Conservation (phyloP, 2,329 filamentous ascomycete species). For the Blastomyces silverae region DNA sequence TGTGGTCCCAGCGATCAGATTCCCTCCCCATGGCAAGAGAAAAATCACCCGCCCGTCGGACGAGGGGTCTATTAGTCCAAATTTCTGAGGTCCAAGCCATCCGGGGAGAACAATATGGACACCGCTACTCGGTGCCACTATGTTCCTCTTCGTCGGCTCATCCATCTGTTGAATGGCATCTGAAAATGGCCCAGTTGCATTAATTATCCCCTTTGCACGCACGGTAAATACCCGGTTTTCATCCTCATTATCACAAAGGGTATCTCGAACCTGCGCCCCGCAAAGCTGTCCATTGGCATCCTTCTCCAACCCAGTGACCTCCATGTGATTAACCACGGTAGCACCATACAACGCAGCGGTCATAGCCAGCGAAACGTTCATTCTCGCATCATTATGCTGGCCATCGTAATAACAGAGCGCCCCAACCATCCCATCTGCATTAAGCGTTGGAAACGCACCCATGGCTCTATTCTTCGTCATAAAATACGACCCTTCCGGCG, state of each 20-base stretch:
- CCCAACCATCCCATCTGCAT: conserved; percentile 62
- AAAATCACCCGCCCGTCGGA: conserved; percentile 74
- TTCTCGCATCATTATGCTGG: conserved; percentile 70
- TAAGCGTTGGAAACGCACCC: conserved; percentile 71
- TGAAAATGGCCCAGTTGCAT: conserved; percentile 71
- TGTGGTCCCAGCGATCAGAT: conserved; percentile 71
- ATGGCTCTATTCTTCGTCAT: conserved; percentile 69
- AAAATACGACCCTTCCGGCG: conserved; percentile 66
- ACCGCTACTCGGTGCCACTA: conserved; percentile 66
- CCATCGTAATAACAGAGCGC: conserved; percentile 74
- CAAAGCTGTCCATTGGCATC: conserved; percentile 58
- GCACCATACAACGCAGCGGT: conserved; percentile 68
- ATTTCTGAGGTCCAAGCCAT: conserved; percentile 66
- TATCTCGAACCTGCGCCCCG: conserved; percentile 60
- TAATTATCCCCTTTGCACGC: conserved; percentile 64
- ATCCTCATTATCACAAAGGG: conserved; percentile 54
- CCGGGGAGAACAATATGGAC: conserved; percentile 70
- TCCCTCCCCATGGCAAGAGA: conserved; percentile 75
- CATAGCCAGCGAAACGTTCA: conserved; percentile 72
- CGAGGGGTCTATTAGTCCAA: conserved; percentile 70
- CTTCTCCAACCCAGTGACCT: conserved; percentile 62
- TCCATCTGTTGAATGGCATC: conserved; percentile 70
- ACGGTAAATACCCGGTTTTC: conserved; percentile 53
- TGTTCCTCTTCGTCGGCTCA: conserved; percentile 56
- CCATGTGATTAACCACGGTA: conserved; percentile 65